Conservation (phyloP, 2,329 filamentous ascomycete genomes). For the Aspergillus nomiae region DNA sequence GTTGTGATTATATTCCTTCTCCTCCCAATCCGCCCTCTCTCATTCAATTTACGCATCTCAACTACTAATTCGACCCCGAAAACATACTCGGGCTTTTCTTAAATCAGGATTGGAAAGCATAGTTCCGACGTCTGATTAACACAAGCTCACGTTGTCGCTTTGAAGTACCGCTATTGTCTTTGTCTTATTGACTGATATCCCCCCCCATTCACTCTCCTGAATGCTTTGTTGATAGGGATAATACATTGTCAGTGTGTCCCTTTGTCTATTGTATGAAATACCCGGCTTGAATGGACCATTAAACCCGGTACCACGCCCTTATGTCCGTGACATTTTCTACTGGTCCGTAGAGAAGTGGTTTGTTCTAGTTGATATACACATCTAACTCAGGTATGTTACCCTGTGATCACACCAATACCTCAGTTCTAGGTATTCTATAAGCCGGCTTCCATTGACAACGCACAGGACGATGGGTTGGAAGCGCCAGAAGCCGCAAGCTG, state of each 20-base stretch:
- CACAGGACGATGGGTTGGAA: constrained; percentile 25
- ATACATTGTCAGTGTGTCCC: neutral
- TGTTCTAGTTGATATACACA: neutral
- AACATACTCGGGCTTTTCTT: neutral
- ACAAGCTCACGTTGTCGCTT: neutral
- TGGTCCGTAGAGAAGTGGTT: neutral
- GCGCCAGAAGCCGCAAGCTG: constrained; percentile 26
- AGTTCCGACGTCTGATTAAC: neutral
- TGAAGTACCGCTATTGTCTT: neutral
- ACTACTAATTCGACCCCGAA: too few relatives aligned
- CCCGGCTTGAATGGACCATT: neutral
- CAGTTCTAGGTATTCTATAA: neutral
- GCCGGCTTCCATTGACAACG: constrained; percentile 16
- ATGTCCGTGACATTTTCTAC: neutral
- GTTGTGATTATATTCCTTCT: neutral
- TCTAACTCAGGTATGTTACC: neutral
- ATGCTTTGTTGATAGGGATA: neutral
- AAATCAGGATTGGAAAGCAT: neutral
- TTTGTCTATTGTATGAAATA: neutral
- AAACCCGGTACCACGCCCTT: neutral
- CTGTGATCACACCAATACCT: neutral
- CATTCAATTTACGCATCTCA: neutral
- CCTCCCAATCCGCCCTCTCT: neutral
- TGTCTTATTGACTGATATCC: neutral
- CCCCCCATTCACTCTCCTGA: neutral